Evolutionary conservation across 805 yeast species (phyloP).

Genomic region (Hanseniaspora lachancei): DNA sequence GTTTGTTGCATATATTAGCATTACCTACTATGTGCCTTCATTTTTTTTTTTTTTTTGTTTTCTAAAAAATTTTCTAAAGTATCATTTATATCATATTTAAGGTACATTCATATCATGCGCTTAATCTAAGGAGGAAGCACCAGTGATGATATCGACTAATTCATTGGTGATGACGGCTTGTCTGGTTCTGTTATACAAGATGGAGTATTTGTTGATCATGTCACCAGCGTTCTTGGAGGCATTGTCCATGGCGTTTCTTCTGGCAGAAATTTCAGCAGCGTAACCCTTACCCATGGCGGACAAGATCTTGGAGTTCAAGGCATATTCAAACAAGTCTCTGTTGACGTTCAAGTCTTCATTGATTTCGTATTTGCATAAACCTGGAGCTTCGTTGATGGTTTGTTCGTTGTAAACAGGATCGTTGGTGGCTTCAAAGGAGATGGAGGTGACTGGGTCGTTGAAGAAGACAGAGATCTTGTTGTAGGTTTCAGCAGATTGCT

Average conservation of each 20-base stretch:
- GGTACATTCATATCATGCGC: neutral
- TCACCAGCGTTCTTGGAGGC: conserved; percentile 99
- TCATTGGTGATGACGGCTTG: conserved; percentile 99
- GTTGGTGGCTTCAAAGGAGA: conserved; percentile 74
- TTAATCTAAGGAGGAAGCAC: conserved; percentile 96
- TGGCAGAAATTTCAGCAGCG: conserved; percentile 93
- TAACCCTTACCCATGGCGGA: conserved; percentile 95
- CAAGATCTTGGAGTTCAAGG: conserved; percentile 78
- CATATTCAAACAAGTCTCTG: conserved; percentile 66
- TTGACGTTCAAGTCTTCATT: conserved; percentile 59
- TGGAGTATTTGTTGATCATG: conserved; percentile 91
- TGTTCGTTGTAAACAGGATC: conserved; percentile 55
- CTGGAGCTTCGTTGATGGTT: conserved; percentile 72
- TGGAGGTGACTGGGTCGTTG: conserved; percentile 79
- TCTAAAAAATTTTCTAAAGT: neutral
- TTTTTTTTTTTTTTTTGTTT: neutral
- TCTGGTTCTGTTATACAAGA: conserved; percentile 97
- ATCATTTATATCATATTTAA: neutral
- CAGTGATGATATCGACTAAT: conserved; percentile 97
- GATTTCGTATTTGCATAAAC: conserved; percentile 67
- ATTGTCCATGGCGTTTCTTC: conserved; percentile 99
- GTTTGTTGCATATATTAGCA: neutral
- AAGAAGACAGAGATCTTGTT: conserved; percentile 66
- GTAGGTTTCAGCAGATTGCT: conserved; percentile 31
- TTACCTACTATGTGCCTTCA: neutral